These are phyloP conservation scores for Kluyveromyces lactis DNA, from an alignment of 805 yeast species.

Conservation along the genomic window DNA sequence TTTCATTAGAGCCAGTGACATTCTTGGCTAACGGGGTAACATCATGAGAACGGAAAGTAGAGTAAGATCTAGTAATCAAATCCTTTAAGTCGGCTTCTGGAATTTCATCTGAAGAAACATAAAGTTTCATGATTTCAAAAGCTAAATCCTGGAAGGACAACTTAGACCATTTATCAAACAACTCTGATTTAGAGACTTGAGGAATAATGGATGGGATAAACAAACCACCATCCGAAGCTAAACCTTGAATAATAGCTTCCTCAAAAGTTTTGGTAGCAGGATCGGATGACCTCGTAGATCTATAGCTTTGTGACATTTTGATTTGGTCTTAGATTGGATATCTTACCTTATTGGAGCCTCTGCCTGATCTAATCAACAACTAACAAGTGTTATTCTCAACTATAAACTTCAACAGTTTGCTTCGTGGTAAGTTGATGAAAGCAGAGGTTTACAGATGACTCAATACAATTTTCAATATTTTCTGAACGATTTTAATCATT, in stretches of 20 bases:
- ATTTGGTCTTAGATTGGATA: not conserved
- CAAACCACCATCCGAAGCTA: conserved; percentile 95
- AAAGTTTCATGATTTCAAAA: conserved; percentile 72
- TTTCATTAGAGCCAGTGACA: conserved; percentile 47
- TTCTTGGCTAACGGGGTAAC: conserved; percentile 71
- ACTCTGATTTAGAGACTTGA: conserved; percentile 42
- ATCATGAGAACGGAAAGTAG: conserved; percentile 82
- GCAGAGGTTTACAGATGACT: not conserved
- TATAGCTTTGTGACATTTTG: conserved; percentile 49
- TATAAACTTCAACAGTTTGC: no score
- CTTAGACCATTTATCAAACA: conserved; percentile 60
- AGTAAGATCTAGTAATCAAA: conserved; percentile 65
- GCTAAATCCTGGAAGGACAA: conserved; percentile 82
- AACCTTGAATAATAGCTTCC: conserved; percentile 78
- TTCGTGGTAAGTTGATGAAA: not conserved
- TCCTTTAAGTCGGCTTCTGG: conserved; percentile 55
- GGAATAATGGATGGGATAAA: conserved; percentile 85
- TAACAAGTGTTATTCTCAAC: not conserved
- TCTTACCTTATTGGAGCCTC: no score
- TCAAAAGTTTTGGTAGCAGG: conserved; percentile 57
- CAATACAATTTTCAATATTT: not conserved
- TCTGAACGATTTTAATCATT: not conserved
- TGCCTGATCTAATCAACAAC: not conserved
- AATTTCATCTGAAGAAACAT: conserved; percentile 66
- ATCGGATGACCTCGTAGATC: conserved; percentile 66